These are phyloP conservation scores for Coemansia sp. DNA, from an alignment of 192 early-diverging fungal species.

Conservation along the genomic window DNA sequence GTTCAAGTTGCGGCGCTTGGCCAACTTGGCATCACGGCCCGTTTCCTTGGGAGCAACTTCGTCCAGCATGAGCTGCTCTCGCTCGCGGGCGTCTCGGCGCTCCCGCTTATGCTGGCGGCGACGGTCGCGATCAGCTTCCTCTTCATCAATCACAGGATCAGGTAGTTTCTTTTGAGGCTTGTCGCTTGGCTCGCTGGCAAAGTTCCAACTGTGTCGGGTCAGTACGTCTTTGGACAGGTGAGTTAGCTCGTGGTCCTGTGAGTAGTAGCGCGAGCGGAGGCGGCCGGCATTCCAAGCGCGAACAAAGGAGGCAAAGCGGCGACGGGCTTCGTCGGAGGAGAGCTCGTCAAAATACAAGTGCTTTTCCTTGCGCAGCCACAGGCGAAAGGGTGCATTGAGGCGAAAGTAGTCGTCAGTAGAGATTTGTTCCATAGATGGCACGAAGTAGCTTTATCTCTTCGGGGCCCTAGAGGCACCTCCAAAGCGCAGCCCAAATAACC, in stretches of 20 bases:
- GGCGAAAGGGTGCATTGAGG: conserved; percentile 73
- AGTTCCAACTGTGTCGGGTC: conserved; percentile 77
- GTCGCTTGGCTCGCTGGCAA: conserved; percentile 25
- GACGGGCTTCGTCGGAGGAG: conserved; percentile 60
- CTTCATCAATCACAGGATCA: conserved; percentile 21
- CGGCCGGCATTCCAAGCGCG: conserved; percentile 80
- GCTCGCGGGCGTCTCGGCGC: conserved; percentile 25
- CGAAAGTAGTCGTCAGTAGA: conserved; percentile 73
- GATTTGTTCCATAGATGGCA: background rate
- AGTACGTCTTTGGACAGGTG: conserved; percentile 60
- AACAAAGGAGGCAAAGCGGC: conserved; percentile 83
- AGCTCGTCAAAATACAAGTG: conserved; percentile 77
- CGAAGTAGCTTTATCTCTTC: too few relatives aligned
- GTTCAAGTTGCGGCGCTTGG: conserved; percentile 33
- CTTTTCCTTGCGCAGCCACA: conserved; percentile 77
- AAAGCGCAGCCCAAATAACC: too few relatives aligned
- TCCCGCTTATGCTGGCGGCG: conserved; percentile 20
- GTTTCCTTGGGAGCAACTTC: conserved; percentile 53
- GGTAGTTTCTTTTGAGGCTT: background rate
- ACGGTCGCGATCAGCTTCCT: conserved; percentile 28
- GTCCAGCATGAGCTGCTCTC: conserved; percentile 42
- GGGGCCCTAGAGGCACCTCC: too few relatives aligned
- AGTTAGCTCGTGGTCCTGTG: conserved; percentile 62
- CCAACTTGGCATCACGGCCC: conserved; percentile 40
- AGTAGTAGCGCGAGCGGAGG: conserved; percentile 55